Conservation (phyloP, 139 green algal genomes). For the Chlamydomonas eustigma region DNA sequence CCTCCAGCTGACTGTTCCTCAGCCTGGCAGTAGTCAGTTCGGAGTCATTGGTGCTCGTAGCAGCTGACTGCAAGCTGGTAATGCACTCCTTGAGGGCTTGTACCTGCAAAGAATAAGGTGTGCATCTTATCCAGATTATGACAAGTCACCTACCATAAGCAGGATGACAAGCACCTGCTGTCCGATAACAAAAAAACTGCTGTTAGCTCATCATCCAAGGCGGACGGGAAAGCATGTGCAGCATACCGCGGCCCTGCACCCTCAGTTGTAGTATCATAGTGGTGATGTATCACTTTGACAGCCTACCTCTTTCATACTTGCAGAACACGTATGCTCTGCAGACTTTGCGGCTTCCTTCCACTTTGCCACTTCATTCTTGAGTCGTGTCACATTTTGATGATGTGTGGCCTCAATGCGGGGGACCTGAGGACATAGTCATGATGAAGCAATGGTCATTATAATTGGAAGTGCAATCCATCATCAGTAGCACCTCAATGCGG, state of each 20-base stretch:
- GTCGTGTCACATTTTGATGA: background rate
- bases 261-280: too few relatives aligned
- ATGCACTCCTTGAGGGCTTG: background rate
- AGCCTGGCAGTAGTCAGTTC: background rate
- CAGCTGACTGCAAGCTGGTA: background rate
- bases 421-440: background rate
- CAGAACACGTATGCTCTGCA: background rate
- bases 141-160: background rate
- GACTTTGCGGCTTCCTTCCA: background rate
- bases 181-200: background rate
- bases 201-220: background rate
- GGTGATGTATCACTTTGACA: too few relatives aligned
- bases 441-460: background rate
- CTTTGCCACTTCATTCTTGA: slow-evolving; percentile 1
- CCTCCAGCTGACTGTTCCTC: background rate
- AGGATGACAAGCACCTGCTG: background rate
- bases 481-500: background rate
- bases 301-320: background rate
- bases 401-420: background rate
- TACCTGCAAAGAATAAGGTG: background rate
- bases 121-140: background rate
- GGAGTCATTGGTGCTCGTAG: background rate
- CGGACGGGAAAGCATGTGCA: too few relatives aligned
- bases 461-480: background rate
- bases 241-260: background rate